phyloP scores from a whole-genome alignment of 2,329 filamentous ascomycete genomes.

The Fusarium hostae region DNA sequence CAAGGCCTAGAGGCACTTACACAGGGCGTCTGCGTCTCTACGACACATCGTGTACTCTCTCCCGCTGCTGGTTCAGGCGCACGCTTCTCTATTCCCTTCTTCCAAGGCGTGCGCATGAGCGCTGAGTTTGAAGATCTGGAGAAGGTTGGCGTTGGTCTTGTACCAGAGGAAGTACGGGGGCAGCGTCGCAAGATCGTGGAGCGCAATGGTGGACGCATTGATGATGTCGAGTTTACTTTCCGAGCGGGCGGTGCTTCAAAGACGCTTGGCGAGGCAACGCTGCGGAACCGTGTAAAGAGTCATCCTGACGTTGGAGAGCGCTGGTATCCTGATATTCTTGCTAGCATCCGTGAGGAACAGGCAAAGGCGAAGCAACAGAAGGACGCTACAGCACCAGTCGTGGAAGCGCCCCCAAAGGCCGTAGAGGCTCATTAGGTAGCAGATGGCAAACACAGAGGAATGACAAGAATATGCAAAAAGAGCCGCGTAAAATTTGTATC shows the following conservation, averaged over 20 bases:
- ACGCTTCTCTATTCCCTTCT: slow-evolving; percentile 85
- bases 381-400: slow-evolving; percentile 33
- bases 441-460: background rate
- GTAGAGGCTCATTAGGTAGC: slow-evolving; percentile 49
- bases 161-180: slow-evolving; percentile 71
- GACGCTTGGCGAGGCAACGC: slow-evolving; percentile 82
- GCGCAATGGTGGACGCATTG: slow-evolving; percentile 66
- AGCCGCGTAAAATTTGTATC: slow-evolving; percentile 33
- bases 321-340: slow-evolving; percentile 76
- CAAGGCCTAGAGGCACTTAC: slow-evolving; percentile 89
- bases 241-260: slow-evolving; percentile 73
- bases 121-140: slow-evolving; percentile 83
- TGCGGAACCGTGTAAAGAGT: slow-evolving; percentile 86
- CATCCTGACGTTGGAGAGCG: slow-evolving; percentile 87
- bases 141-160: slow-evolving; percentile 63
- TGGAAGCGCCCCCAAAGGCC: slow-evolving; percentile 35
- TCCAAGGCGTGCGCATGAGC: slow-evolving; percentile 85
- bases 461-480: slow-evolving; percentile 18
- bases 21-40: slow-evolving; percentile 81
- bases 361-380: slow-evolving; percentile 52
- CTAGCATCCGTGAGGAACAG: slow-evolving; percentile 69
- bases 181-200: slow-evolving; percentile 70
- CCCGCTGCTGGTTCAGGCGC: slow-evolving; percentile 76
- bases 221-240: slow-evolving; percentile 91
- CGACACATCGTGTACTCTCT: slow-evolving; percentile 85